These are phyloP conservation scores for Eucalyptus cladocalyx DNA, from an alignment of 345 rosid species.

Conservation along the genomic window DNA sequence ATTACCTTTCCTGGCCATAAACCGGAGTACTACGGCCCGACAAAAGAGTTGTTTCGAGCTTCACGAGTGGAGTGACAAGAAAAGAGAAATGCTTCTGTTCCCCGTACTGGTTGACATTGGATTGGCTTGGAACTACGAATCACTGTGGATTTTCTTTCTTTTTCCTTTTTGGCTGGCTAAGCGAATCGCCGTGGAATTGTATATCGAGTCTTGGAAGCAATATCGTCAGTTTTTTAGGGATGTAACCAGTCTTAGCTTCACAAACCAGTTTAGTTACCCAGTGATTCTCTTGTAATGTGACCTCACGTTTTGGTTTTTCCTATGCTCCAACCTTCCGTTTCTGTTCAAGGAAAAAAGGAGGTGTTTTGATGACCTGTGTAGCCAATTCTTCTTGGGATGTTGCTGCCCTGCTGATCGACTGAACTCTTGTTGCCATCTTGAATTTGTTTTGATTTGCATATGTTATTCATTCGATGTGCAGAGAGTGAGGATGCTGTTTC, in stretches of 20 bases:
- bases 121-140: not conserved
- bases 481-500: not conserved
- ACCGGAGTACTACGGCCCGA: conserved; percentile 50
- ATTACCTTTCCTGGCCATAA: conserved; percentile 34
- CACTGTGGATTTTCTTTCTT: not conserved
- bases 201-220: not conserved
- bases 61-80: conserved; percentile 14
- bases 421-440: not conserved
- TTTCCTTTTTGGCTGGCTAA: not conserved
- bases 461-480: not conserved
- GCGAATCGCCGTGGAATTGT: not conserved
- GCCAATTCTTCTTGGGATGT: not conserved
- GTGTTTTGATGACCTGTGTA: not conserved
- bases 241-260: not conserved
- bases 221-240: not conserved
- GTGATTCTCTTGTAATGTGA: not conserved
- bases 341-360: not conserved
- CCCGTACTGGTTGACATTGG: not conserved
- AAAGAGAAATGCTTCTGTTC: not conserved
- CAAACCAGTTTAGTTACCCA: not conserved
- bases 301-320: not conserved
- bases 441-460: not conserved
- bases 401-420: not conserved
- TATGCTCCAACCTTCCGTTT: not conserved
- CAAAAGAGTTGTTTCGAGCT: conserved; percentile 61